phyloP scores from a whole-genome alignment of 805 yeast genomes.

The Jamesozyma rosinii region DNA sequence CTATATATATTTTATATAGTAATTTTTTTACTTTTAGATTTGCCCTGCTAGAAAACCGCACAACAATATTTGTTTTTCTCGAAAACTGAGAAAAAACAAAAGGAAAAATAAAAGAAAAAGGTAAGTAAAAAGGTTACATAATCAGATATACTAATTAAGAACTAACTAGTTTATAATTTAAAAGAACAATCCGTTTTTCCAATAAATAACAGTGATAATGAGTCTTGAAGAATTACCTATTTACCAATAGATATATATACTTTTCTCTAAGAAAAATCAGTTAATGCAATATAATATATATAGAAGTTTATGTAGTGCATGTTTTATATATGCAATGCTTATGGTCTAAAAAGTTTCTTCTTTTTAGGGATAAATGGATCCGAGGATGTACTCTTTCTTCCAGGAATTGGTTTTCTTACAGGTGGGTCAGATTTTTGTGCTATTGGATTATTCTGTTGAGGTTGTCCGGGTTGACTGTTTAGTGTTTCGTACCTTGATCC shows the following conservation, averaged over 20 bases:
- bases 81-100: too few species aligned
- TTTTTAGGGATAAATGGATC: slow-evolving; percentile 22
- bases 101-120: too few species aligned
- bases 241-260: too few species aligned
- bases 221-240: too few species aligned
- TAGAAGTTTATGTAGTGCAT: background rate
- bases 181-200: background rate
- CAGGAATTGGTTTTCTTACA: background rate
- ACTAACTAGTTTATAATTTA: too few species aligned
- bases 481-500: background rate
- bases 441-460: background rate
- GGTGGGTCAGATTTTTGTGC: background rate
- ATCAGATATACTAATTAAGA: too few species aligned
- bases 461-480: background rate
- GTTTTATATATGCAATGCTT: background rate
- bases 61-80: too few species aligned
- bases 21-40: too few species aligned
- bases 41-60: too few species aligned
- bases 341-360: slow-evolving; percentile 10
- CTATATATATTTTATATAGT: too few species aligned
- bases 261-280: background rate
- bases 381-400: slow-evolving; percentile 10
- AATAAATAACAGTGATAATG: too few species aligned
- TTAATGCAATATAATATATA: background rate
- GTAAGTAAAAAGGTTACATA: too few species aligned